Conservation (phyloP, 495 filamentous ascomycete genomes). For the Choiromyces venosus region DNA sequence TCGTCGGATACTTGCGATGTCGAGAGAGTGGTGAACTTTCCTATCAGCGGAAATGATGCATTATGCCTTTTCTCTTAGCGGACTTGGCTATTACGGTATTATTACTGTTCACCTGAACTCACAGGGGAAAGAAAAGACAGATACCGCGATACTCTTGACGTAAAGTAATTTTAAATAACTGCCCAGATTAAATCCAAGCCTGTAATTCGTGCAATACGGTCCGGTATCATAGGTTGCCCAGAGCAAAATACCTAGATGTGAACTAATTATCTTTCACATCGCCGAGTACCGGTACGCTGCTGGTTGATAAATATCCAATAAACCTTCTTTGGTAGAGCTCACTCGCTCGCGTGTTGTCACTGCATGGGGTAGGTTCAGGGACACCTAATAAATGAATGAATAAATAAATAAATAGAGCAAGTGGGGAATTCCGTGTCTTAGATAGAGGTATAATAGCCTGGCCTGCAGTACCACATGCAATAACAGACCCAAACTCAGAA, state of each 20-base stretch:
- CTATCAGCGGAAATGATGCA: background rate
- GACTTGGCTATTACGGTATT: background rate
- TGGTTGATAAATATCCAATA: background rate
- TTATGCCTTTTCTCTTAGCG: background rate
- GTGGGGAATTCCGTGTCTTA: background rate
- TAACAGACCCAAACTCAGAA: background rate
- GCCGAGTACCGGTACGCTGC: background rate
- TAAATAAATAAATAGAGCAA: too few species aligned
- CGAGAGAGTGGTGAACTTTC: background rate
- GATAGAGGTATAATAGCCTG: background rate
- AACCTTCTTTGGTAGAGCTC: background rate
- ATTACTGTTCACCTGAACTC: background rate
- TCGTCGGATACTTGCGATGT: background rate
- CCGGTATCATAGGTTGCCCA: too few species aligned
- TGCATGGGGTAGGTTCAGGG: background rate
- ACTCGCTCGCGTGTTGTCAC: background rate
- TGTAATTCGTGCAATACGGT: too few species aligned
- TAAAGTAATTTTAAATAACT: too few species aligned
- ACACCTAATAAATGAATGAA: background rate
- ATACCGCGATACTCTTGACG: too few species aligned
- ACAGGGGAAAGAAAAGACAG: too few species aligned
- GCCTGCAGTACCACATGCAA: background rate
- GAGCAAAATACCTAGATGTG: too few species aligned
- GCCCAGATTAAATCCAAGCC: too few species aligned
- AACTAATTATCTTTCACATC: too few species aligned